phyloP scores from a whole-genome alignment of 2,329 filamentous ascomycete species.

The Fusarium oxysporum region DNA sequence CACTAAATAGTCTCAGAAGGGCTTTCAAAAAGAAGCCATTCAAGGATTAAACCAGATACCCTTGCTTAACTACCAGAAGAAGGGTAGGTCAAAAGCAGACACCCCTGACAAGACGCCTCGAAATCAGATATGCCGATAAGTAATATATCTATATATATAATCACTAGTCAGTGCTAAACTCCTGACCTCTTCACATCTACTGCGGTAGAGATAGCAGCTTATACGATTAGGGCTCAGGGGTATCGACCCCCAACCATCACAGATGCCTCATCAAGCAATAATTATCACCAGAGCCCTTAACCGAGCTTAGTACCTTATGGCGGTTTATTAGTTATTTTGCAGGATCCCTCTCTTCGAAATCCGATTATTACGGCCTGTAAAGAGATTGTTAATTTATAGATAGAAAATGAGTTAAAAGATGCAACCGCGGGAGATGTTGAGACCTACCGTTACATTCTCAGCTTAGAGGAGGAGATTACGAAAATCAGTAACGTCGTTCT shows the following conservation, averaged over 20 bases:
- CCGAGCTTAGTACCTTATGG: not conserved
- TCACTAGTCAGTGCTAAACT: not conserved
- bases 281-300: not conserved
- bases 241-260: not conserved
- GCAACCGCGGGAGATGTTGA: not conserved
- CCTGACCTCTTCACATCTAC: not conserved
- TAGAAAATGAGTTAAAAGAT: conserved; percentile 1
- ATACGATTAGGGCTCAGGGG: not conserved
- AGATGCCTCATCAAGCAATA: not conserved
- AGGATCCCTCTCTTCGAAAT: not conserved
- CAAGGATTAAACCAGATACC: not conserved
- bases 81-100: not conserved
- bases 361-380: not conserved
- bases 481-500: not conserved
- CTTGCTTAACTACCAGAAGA: not conserved
- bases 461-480: not conserved
- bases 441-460: not conserved
- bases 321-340: not conserved
- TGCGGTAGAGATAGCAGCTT: not conserved
- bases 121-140: not conserved
- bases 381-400: not conserved
- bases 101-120: not conserved
- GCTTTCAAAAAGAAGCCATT: not conserved
- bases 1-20: not conserved
- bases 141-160: rapidly evolving